These are phyloP conservation scores for Immersiella caudata DNA, from an alignment of 495 filamentous ascomycete genomes.

Conservation along the genomic window DNA sequence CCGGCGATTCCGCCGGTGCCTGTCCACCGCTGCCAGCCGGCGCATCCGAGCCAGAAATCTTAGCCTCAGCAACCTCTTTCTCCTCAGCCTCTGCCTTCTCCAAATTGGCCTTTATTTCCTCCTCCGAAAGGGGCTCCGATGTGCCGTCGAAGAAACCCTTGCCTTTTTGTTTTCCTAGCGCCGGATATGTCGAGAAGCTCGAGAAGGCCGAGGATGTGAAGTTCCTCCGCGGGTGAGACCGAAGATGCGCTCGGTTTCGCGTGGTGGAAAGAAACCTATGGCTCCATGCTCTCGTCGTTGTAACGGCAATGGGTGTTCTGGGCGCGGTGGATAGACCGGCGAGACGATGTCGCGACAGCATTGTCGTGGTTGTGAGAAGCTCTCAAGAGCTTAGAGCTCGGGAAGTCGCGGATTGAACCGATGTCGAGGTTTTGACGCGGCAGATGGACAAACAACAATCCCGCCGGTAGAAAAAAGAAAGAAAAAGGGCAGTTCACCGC, in stretches of 20 bases:
- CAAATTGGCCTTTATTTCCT: conserved; percentile 51
- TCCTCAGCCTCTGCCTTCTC: conserved; percentile 50
- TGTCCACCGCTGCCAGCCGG: conserved; percentile 33
- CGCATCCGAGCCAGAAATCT: conserved; percentile 44
- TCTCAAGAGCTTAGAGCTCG: conserved; percentile 7
- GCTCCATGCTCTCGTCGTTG: conserved; percentile 21
- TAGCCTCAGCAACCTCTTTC: conserved; percentile 38
- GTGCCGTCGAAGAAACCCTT: conserved; percentile 47
- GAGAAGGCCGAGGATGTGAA: conserved; percentile 25
- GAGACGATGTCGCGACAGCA: conserved; percentile 41
- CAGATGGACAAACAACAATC: conserved; percentile 1
- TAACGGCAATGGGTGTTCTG: conserved; percentile 22
- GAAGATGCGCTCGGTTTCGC: conserved; percentile 21
- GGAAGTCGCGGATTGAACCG: conserved; percentile 24
- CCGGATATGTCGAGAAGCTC: conserved; percentile 45
- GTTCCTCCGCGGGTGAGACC: conserved; percentile 24
- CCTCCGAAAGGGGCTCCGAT: conserved; percentile 46
- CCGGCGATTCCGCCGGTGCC: conserved; percentile 42
- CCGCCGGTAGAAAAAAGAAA: neutral
- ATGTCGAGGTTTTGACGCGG: conserved; percentile 29
- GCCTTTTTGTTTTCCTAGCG: conserved; percentile 47
- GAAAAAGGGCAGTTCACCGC: neutral
- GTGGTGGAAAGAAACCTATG: conserved; percentile 22
- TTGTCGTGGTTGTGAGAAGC: conserved; percentile 24
- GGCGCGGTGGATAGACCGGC: conserved; percentile 31